Conservation (phyloP, 352 stramenopile genomes). For the Pythium coloratum region DNA sequence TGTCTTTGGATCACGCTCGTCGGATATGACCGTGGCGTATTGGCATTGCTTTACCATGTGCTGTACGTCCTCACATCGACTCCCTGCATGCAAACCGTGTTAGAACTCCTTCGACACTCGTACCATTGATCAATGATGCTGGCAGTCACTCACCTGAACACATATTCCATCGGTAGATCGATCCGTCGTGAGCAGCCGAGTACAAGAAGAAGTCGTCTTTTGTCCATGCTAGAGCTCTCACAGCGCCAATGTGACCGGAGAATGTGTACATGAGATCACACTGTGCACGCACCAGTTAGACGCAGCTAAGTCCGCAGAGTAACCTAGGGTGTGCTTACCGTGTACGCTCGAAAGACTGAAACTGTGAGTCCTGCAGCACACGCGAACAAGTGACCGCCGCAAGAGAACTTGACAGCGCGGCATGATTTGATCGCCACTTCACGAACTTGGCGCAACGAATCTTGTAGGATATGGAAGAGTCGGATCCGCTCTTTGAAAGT, state of each 20-base stretch:
- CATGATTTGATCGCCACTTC: constrained; percentile 73
- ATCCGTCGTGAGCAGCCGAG: constrained; percentile 75
- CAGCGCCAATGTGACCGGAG: constrained; percentile 77
- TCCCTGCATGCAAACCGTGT: constrained; percentile 27
- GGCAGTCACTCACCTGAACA: constrained; percentile 17
- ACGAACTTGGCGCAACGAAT: constrained; percentile 58
- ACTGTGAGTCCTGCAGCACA: constrained; percentile 69
- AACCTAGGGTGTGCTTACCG: constrained; percentile 27
- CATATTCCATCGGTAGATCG: constrained; percentile 80
- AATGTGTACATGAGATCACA: constrained; percentile 69
- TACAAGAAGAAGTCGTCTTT: constrained; percentile 75
- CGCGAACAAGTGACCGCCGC: constrained; percentile 76
- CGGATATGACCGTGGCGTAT: constrained; percentile 57
- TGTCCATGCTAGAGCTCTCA: constrained; percentile 66
- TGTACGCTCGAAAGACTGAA: constrained; percentile 62
- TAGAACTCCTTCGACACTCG: not conserved
- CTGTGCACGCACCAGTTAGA: constrained; percentile 15
- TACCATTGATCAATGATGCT: too few relatives aligned
- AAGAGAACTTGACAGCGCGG: constrained; percentile 53
- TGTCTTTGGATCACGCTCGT: constrained; percentile 47
- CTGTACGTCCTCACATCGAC: constrained; percentile 72
- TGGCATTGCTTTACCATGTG: constrained; percentile 79
- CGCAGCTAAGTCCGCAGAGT: not conserved
- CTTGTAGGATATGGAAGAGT: constrained; percentile 72
- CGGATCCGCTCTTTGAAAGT: constrained; percentile 80